These are phyloP conservation scores for Chaetomium strumarium DNA, from an alignment of 2,329 filamentous ascomycete species.

Conservation along the genomic window DNA sequence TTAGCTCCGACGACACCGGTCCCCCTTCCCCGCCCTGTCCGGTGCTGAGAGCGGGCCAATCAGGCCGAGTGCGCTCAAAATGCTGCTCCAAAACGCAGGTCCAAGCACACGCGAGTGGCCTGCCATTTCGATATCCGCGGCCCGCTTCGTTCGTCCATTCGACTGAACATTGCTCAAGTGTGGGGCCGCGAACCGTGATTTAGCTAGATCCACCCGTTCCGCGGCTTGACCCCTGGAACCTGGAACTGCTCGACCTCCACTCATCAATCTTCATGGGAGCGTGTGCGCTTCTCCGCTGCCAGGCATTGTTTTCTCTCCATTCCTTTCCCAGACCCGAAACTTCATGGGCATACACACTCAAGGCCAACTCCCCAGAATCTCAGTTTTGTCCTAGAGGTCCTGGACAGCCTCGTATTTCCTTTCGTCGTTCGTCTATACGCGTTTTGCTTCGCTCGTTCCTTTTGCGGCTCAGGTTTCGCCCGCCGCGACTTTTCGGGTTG, in stretches of 20 bases:
- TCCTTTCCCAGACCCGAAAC: slow-evolving; percentile 21
- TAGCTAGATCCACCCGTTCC: slow-evolving; percentile 13
- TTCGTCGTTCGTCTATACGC: background rate
- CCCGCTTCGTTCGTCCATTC: slow-evolving; percentile 15
- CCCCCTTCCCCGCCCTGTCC: slow-evolving; percentile 8
- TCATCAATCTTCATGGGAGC: slow-evolving; percentile 12
- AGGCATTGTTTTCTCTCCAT: slow-evolving; percentile 5
- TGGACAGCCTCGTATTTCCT: slow-evolving; percentile 6
- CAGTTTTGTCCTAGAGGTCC: background rate
- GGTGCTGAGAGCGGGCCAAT: slow-evolving; percentile 15
- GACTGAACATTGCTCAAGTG: slow-evolving; percentile 17
- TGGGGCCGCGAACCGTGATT: slow-evolving; percentile 17
- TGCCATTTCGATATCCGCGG: background rate
- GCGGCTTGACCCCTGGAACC: slow-evolving; percentile 15
- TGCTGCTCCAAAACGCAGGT: background rate
- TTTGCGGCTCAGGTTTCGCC: slow-evolving; percentile 5
- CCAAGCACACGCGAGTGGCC: slow-evolving; percentile 6
- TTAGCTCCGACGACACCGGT: slow-evolving; percentile 10
- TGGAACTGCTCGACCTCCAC: slow-evolving; percentile 16
- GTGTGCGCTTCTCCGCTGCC: slow-evolving; percentile 19
- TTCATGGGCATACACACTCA: slow-evolving; percentile 10
- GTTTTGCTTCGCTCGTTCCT: slow-evolving; percentile 22
- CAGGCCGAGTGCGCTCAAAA: background rate
- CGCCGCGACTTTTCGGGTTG: background rate
- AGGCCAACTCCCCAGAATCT: background rate